Conservation (phyloP, 2,329 filamentous ascomycete species). For the Cordyceps javanica region DNA sequence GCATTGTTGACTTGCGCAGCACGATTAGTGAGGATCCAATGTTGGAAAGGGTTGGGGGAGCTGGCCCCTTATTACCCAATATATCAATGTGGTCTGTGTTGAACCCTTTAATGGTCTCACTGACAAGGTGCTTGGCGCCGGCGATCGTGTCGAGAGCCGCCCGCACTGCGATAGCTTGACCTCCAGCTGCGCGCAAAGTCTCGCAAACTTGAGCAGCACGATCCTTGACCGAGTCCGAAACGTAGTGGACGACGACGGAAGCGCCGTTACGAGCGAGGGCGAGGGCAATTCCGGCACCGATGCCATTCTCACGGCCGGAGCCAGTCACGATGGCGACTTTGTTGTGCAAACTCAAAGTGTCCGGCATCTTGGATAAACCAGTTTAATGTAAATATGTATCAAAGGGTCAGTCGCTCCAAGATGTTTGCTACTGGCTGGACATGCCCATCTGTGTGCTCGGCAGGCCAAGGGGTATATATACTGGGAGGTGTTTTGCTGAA, state of each 20-base stretch:
- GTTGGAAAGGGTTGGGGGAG: not conserved
- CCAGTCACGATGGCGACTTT: conserved; percentile 41
- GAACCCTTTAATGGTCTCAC: conserved; percentile 29
- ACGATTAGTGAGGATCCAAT: not conserved
- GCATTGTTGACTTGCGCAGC: conserved; percentile 32
- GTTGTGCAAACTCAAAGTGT: conserved; percentile 31
- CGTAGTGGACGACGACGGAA: conserved; percentile 33
- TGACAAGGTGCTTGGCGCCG: conserved; percentile 27
- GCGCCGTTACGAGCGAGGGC: conserved; percentile 36
- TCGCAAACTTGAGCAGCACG: conserved; percentile 27
- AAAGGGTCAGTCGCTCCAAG: not conserved
- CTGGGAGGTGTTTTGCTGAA: too few species aligned
- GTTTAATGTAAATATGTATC: not conserved
- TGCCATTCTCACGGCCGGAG: conserved; percentile 37
- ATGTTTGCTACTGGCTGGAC: too few species aligned
- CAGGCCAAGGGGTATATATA: too few species aligned
- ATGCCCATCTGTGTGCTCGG: too few species aligned
- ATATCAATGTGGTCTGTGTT: conserved; percentile 33
- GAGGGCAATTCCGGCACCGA: conserved; percentile 36
- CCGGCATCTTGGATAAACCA: conserved; percentile 19
- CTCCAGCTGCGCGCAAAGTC: conserved; percentile 24
- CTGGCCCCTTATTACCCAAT: conserved; percentile 27
- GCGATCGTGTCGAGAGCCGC: conserved; percentile 26
- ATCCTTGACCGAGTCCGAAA: conserved; percentile 26
- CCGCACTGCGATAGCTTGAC: conserved; percentile 26